phyloP scores from a whole-genome alignment of 2,329 filamentous ascomycete genomes.

The Phyllosticta citriasiana region DNA sequence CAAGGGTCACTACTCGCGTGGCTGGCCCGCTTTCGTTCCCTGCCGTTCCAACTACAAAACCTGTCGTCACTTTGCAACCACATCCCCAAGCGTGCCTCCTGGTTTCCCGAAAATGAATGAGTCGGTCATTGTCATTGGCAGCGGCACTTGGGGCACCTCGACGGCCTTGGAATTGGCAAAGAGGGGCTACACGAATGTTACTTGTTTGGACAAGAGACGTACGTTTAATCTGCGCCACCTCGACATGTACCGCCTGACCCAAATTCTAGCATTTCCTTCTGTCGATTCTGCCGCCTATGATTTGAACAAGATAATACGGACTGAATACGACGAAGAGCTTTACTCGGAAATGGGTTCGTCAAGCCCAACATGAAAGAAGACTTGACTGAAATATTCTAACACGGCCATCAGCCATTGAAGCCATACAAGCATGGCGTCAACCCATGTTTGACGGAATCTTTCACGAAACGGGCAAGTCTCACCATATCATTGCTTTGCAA shows the following conservation, averaged over 20 bases:
- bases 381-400: background rate
- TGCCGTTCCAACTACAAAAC: background rate
- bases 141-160: slow-evolving; percentile 23
- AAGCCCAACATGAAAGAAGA: background rate
- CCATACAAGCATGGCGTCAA: slow-evolving; percentile 13
- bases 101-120: background rate
- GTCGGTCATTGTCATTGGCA: slow-evolving; percentile 14
- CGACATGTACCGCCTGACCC: background rate
- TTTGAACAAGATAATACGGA: slow-evolving; percentile 15
- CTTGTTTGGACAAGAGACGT: slow-evolving; percentile 19
- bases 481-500: background rate
- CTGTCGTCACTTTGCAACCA: background rate
- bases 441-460: slow-evolving; percentile 11
- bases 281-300: slow-evolving; percentile 11
- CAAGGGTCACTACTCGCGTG: background rate
- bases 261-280: background rate
- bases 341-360: slow-evolving; percentile 13
- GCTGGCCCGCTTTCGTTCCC: background rate
- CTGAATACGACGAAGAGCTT: slow-evolving; percentile 14
- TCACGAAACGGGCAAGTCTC: slow-evolving; percentile 7
- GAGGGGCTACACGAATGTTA: slow-evolving; percentile 21
- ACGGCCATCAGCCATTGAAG: slow-evolving; percentile 9
- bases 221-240: background rate
- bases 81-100: background rate
- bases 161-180: slow-evolving; percentile 22